These are phyloP conservation scores for Melampsora americana DNA, from an alignment of 1,284 basidiomycete species.

Conservation along the genomic window DNA sequence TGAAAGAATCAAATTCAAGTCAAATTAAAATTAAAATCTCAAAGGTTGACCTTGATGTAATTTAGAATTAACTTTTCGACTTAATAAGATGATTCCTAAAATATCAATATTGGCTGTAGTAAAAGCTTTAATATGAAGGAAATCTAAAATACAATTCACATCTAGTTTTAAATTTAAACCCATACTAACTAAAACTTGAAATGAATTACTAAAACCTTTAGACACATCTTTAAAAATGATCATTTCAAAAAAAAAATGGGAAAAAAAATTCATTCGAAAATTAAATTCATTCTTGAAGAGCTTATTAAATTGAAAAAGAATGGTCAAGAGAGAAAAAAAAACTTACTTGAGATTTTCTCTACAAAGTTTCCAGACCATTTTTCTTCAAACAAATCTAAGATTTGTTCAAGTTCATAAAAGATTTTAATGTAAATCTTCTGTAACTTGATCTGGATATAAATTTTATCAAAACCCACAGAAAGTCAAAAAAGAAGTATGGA, in stretches of 20 bases:
- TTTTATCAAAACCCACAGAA: background rate
- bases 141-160: conserved; percentile 1
- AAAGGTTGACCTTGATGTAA: background rate
- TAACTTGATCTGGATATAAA: background rate
- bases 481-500: background rate
- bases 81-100: background rate
- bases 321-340: background rate
- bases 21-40: background rate
- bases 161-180: background rate
- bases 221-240: background rate
- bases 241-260: background rate
- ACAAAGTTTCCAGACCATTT: background rate
- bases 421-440: background rate
- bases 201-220: background rate
- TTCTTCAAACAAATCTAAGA: background rate
- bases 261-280: no score
- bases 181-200: conserved; percentile 3
- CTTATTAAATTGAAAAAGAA: no score
- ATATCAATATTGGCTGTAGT: background rate
- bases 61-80: conserved; percentile 4
- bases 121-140: background rate
- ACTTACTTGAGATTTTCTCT: background rate
- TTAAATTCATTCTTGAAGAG: no score
- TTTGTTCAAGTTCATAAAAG: conserved; percentile 2
- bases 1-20: no score